Base-by-base conservation (phyloP, 371 early-diverging fungal genomes). In the Mucor circinelloides region DNA sequence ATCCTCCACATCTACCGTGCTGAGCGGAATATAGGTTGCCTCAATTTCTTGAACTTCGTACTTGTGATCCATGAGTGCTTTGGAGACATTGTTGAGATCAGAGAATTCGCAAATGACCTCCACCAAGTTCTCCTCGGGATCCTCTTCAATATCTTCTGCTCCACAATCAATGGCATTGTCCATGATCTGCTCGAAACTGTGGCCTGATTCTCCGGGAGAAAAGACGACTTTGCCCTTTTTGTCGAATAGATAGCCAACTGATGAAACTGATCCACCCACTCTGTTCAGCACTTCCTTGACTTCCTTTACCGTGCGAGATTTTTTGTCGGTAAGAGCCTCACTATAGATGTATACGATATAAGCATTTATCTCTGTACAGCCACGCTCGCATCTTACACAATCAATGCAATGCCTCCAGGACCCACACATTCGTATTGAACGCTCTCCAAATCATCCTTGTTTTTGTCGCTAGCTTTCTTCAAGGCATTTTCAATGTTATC, bases 401-500 rank as follows among this genome's bases (percentile, higher is more conserved):
- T 85, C 61, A 89, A 71, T 7, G 91, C 91, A 46, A 85, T 81
- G 6, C 87, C 87, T 46, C 81, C 82, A 7, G 87, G 88, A 17
- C 89, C 89, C 21, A 87, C 80, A 28, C 89, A 90, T 81, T 91
- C 91, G 68, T 90, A 93, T 1, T 83, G 72, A 6, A 86, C 80
- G 38, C 78, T 71, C 54, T 89, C 86, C 7, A 89, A 42, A 6
- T 72, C 72, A 21, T 76, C 82, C 31, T 76, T 75, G 31, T 79
- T 69, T 30, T 74, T 76, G 48, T 80, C 74, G 0, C 63, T 50
- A 25, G 77, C 72, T 66, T 87, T 88, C 72, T 87, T 91, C 30
- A 92, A 74, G 9, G 92, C 90, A 44, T 78, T 83, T 66, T 93
- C 91, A 46, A 92, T 75, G 65, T 81, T 93, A 61, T 87, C 87